Percentiles rank a stretch among this genome's conserved stretches.
Evolutionary conservation across 345 rosid genomes (phyloP).

Genomic region (Acer yangbiense): DNA sequence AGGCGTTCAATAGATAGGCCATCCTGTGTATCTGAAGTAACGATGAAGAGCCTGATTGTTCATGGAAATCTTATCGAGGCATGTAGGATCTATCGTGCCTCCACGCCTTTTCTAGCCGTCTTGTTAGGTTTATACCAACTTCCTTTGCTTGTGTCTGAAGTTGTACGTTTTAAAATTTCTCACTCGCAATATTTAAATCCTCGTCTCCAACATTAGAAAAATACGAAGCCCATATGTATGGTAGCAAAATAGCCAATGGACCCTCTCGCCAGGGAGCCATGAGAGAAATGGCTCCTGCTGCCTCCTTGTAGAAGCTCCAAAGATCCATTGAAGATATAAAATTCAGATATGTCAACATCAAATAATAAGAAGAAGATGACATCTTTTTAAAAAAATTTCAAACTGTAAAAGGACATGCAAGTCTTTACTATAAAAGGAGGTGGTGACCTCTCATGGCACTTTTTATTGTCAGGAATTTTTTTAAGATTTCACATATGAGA

Average conservation of each 20-base stretch:
- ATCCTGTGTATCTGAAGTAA: neutral
- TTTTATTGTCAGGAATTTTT: neutral
- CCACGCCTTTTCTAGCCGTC: no score
- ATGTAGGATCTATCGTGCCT: no score
- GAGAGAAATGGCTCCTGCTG: neutral
- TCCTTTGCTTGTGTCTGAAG: neutral
- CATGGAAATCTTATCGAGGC: no score
- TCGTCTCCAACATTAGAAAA: no score
- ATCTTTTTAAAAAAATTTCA: no score
- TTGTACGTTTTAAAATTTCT: no score
- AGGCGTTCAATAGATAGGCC: no score
- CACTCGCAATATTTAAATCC: no score
- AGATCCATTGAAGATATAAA: slow-evolving; percentile 2
- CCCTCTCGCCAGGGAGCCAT: neutral
- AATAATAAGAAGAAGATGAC: neutral
- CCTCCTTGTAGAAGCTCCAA: neutral
- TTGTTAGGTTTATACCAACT: neutral
- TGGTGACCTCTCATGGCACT: neutral
- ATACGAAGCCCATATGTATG: no score
- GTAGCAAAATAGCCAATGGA: neutral
- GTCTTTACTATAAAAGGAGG: neutral
- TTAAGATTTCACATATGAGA: neutral
- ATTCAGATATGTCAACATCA: neutral
- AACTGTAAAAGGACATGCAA: no score
- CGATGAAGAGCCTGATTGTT: neutral